phyloP scores from a whole-genome alignment of 2,329 filamentous ascomycete genomes.

The Leptoxyphium fumago region DNA sequence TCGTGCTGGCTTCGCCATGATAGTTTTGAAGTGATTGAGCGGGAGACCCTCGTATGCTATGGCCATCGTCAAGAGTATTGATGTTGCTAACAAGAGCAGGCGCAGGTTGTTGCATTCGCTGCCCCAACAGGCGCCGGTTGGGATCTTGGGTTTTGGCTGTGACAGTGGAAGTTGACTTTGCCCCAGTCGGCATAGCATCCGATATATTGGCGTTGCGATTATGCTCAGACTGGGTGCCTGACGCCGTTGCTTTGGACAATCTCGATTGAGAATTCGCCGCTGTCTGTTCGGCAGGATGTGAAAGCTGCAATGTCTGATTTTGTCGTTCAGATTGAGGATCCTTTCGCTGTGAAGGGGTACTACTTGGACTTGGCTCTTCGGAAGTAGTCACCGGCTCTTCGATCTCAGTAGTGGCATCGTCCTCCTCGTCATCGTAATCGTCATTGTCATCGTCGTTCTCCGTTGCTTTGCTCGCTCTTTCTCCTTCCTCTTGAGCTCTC shows the following conservation, averaged over 20 bases:
- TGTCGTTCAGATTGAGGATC: not conserved
- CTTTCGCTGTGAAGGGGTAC: not conserved
- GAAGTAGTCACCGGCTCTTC: not conserved
- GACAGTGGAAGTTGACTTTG: constrained; percentile 1
- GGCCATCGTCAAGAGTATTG: constrained; percentile 16
- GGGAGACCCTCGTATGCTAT: constrained; percentile 15
- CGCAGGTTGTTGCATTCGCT: constrained; percentile 11
- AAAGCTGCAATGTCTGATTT: not conserved
- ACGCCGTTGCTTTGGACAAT: not conserved
- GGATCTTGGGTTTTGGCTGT: constrained; percentile 11
- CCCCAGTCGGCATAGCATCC: too few species aligned
- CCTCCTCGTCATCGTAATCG: not conserved
- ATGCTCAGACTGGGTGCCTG: not conserved
- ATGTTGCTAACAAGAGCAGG: constrained; percentile 19
- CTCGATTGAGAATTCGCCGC: not conserved
- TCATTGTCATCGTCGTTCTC: constrained; percentile 2
- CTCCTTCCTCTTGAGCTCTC: not conserved
- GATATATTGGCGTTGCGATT: not conserved
- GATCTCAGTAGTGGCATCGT: not conserved
- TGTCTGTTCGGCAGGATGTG: not conserved
- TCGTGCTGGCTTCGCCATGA: constrained; percentile 9
- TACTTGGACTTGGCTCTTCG: constrained; percentile 1
- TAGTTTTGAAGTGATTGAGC: constrained; percentile 14
- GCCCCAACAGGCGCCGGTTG: constrained; percentile 11
- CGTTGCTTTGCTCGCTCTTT: not conserved